Percentiles rank a stretch among this genome's conserved stretches.
Conservation (phyloP, 495 filamentous ascomycete species). For the Aspergillus sclerotioniger region DNA sequence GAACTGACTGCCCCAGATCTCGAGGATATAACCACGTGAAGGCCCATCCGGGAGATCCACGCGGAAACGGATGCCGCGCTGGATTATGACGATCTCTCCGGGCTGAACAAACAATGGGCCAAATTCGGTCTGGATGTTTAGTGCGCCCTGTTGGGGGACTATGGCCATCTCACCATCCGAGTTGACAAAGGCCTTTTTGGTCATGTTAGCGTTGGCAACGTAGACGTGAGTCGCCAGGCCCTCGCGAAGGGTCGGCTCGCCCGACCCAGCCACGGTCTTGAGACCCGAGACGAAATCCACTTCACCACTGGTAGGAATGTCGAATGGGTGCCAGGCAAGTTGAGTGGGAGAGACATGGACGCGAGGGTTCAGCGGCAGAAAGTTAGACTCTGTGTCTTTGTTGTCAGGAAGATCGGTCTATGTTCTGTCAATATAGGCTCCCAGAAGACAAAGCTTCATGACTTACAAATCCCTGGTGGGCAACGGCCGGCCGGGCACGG, state of each 20-base stretch:
- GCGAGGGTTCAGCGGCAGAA: slow-evolving; percentile 47
- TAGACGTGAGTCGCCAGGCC: slow-evolving; percentile 49
- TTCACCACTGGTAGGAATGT: slow-evolving; percentile 36
- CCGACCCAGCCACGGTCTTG: slow-evolving; percentile 49
- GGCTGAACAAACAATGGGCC: slow-evolving; percentile 47
- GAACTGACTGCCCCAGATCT: slow-evolving; percentile 48
- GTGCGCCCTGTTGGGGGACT: slow-evolving; percentile 45
- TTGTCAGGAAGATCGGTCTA: slow-evolving; percentile 51
- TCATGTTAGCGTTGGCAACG: slow-evolving; percentile 46
- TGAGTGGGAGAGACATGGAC: slow-evolving; percentile 62
- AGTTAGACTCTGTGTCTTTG: slow-evolving; percentile 43
- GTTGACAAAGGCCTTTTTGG: slow-evolving; percentile 46
- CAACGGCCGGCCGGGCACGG: slow-evolving; percentile 47
- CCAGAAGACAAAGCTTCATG: neutral
- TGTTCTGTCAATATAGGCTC: slow-evolving; percentile 13
- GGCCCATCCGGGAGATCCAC: slow-evolving; percentile 45
- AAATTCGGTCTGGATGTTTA: slow-evolving; percentile 53
- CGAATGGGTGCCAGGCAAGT: slow-evolving; percentile 49
- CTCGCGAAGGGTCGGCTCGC: slow-evolving; percentile 49
- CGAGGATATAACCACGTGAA: slow-evolving; percentile 49
- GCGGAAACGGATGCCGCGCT: slow-evolving; percentile 47
- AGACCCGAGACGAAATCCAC: slow-evolving; percentile 47
- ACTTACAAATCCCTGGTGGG: slow-evolving; percentile 50
- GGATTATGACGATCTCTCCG: slow-evolving; percentile 48
- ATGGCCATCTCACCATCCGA: slow-evolving; percentile 51